Base-by-base conservation (phyloP, 352 stramenopile genomes). In the Phytophthora quininea region DNA sequence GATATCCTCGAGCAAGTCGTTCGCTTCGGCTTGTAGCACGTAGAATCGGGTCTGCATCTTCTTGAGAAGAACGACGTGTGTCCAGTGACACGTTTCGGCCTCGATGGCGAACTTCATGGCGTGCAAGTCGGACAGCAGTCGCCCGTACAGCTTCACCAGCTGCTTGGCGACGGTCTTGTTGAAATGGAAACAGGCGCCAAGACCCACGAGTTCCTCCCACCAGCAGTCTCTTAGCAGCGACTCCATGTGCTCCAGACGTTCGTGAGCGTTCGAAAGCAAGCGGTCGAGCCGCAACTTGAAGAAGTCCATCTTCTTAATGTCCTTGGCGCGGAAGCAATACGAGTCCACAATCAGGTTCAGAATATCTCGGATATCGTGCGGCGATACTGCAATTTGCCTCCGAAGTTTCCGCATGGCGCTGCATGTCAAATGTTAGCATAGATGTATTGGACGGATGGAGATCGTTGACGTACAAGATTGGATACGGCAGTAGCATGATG, bases 281-380 rank as follows among this genome's bases (percentile, higher is more conserved):
- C 81, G 78, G 10, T 87, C 73, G 8, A 93, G 73, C 9, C 84
- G 79, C 29, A 92, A 54, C 12, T 76, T 82, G 54, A 93, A 88
- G 38, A 93, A 91, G 38, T 93, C 82, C 84, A 93, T 90, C 30
- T 91, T 70, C 47, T 88, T 85, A 54, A 91, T 87, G 61, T 92
- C 81, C 30, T 88, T 89, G 2, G 75, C 80, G 9, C 80, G 78
- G 59, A 93, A 93, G 55, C 86, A 93, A 61, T 93, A 93, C 11
- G 86, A 74, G 62, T 93, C 86, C 24, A 93, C 78, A 56, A 93
- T 90, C 42, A 94, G 71, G 56, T 94, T 92, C 4, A 92, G 66
- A 14, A 92, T 86, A 47, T 94, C 82, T 4, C 79, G 74, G 15
- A 94, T 84, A 52, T 91, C 82, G 8, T 79, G 69, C 15, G 80